Conservation (phyloP, 2,329 filamentous ascomycete species). For the Leptoxyphium fumago region DNA sequence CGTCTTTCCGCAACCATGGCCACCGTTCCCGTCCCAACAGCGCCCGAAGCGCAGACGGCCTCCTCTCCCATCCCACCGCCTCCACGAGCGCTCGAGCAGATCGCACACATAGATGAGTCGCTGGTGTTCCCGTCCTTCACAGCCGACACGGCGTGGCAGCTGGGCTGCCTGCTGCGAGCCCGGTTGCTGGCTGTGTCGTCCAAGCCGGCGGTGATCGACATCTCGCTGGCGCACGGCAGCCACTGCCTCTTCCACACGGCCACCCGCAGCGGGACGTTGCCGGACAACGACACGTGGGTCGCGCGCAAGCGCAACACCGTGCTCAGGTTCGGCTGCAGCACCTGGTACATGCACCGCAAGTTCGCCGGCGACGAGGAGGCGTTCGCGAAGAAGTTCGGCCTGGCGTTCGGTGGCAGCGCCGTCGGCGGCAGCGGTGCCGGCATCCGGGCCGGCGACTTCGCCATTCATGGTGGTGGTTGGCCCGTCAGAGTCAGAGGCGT, state of each 20-base stretch:
- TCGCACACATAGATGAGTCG: constrained; percentile 26
- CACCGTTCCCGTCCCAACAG: too few relatives aligned
- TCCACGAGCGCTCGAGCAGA: constrained; percentile 23
- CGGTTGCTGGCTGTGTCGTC: constrained; percentile 40
- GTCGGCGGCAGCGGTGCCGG: constrained; percentile 14
- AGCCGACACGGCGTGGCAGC: constrained; percentile 46
- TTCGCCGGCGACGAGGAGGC: constrained; percentile 46
- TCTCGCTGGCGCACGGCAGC: constrained; percentile 41
- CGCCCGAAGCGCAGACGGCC: too few relatives aligned
- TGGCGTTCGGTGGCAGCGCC: constrained; percentile 20
- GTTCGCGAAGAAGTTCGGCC: constrained; percentile 51
- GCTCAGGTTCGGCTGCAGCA: constrained; percentile 52
- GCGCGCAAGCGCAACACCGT: constrained; percentile 57
- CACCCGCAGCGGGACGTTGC: constrained; percentile 50
- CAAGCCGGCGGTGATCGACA: constrained; percentile 47
- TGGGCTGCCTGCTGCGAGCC: constrained; percentile 49
- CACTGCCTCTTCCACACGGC: constrained; percentile 51
- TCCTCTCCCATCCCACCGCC: background rate
- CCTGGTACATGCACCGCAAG: constrained; percentile 59
- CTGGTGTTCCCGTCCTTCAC: constrained; percentile 44
- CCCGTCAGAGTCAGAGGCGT: constrained; percentile 59
- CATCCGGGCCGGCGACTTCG: constrained; percentile 44
- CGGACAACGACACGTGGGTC: constrained; percentile 45
- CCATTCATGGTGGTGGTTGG: constrained; percentile 64
- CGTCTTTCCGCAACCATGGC: too few relatives aligned